A percentile compares a stretch with the other conserved stretches of the same genome.
phyloP scores from a whole-genome alignment of 306 rosid genomes.

The Malus sieversii region DNA sequence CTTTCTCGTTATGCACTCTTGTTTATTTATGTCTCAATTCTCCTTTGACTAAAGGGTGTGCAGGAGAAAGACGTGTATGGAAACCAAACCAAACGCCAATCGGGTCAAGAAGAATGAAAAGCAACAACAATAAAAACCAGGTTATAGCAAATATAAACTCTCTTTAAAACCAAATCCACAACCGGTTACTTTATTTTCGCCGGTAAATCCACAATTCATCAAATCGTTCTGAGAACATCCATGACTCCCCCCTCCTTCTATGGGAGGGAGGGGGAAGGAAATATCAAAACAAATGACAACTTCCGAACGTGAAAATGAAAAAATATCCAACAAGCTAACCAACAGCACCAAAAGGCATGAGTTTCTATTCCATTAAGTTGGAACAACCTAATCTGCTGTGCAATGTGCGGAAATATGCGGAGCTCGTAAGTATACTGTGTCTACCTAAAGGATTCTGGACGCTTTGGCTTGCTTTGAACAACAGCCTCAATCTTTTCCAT shows the following conservation, averaged over 20 bases:
- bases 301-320: neutral
- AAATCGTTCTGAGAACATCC: neutral
- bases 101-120: neutral
- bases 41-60: too few relatives aligned
- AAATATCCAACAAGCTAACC: neutral
- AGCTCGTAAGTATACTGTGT: slow-evolving; percentile 3
- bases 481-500: slow-evolving; percentile 89
- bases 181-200: neutral
- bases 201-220: neutral
- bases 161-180: neutral
- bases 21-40: too few relatives aligned
- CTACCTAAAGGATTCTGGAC: slow-evolving; percentile 74
- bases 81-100: neutral
- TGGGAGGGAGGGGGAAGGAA: neutral
- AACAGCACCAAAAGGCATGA: neutral
- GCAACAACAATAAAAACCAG: neutral
- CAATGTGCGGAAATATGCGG: slow-evolving; percentile 23
- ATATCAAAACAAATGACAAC: neutral
- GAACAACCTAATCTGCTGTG: slow-evolving; percentile 6
- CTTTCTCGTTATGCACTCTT: too few relatives aligned
- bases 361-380: neutral
- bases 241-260: neutral
- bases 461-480: slow-evolving; percentile 93
- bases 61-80: neutral
- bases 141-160: neutral